A percentile compares a stretch with the other conserved stretches of the same genome.
Evolutionary conservation across 768 basidiomycete species (phyloP).

Genomic region (Suillus cothurnatus): DNA sequence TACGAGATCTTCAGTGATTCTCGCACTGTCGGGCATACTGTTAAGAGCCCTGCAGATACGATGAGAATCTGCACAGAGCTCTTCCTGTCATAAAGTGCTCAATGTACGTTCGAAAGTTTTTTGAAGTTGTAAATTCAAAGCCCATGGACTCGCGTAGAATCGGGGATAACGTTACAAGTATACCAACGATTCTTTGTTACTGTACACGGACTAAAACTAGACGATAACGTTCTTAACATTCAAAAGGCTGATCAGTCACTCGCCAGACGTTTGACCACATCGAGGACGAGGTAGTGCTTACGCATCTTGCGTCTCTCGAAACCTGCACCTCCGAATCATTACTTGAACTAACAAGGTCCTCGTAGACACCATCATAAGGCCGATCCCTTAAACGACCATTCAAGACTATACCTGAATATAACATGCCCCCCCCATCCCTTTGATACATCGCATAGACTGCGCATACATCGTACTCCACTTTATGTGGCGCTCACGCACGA

Average conservation of each 20-base stretch:
- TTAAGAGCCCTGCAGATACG: slow-evolving; percentile 77
- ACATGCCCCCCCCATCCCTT: too few species aligned
- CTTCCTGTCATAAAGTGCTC: slow-evolving; percentile 44
- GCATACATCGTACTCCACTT: background rate
- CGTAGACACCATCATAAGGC: too few species aligned
- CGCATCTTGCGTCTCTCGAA: too few species aligned
- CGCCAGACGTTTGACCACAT: too few species aligned
- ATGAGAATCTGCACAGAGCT: slow-evolving; percentile 65
- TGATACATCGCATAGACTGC: too few species aligned
- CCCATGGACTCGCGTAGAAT: background rate
- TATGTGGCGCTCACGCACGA: background rate
- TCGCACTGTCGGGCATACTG: slow-evolving; percentile 86
- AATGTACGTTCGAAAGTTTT: background rate
- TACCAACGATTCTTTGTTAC: background rate
- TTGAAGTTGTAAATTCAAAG: background rate
- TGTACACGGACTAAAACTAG: background rate
- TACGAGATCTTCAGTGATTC: slow-evolving; percentile 85
- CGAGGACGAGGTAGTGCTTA: too few species aligned
- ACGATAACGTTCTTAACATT: too few species aligned
- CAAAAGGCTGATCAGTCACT: too few species aligned
- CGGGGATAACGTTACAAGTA: background rate
- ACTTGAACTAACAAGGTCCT: too few species aligned
- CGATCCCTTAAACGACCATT: too few species aligned
- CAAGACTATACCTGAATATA: too few species aligned
- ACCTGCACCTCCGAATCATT: too few species aligned